Evolutionary conservation across 768 basidiomycete species (phyloP), one percentile per base, ranked within the genome.

Genomic region (Glaciozyma martinii): DNA sequence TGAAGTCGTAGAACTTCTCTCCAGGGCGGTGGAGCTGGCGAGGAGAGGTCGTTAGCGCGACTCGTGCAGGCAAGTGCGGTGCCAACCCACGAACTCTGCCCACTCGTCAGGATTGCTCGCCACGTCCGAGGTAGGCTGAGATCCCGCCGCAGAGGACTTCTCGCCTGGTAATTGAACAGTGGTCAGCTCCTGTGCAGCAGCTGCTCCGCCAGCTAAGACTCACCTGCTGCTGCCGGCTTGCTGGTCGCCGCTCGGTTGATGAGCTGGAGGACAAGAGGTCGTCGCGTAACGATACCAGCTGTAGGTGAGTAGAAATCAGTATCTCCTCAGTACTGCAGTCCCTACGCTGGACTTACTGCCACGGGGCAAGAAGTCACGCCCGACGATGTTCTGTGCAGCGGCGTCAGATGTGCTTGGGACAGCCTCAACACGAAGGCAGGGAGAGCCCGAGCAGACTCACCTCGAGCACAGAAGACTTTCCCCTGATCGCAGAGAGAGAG

Each of bases 1-100:
- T 82, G 79, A 99, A 99, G 80, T 99, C 94, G 76, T 86, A 90
- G 78, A 98, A 93, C 79, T 98, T 99, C 80, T 98, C 89, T 65
- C 89, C 88, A 0, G 94, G 95, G 46, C 97, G 82, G 73, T 92
- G 68, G 40, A 68, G 65, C 65, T 68, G 56, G 4, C 3, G 2
- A 37, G 8, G 27, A 13, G 5, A 27, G 4, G 5, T 32, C 15
- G 46, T 33, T 3, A 37, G 49, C 33, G 10, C 27, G 6, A 16
- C 55, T 15, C 10, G 40, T 33, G 37, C 30, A 3, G 13, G 37
- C 46, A 56, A 1, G 25, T n/a, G 5, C 21, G 21, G 19, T 13
- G 19, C 23, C n/a, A 32, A 72, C 79, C 91, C 37, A 97, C 81
- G 82, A 99, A 99, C 78, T 99, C 95, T 72, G 94, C 95, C 95